Base-by-base conservation (phyloP, 1,139 yeast species). In the Kazachstania sp. region DNA sequence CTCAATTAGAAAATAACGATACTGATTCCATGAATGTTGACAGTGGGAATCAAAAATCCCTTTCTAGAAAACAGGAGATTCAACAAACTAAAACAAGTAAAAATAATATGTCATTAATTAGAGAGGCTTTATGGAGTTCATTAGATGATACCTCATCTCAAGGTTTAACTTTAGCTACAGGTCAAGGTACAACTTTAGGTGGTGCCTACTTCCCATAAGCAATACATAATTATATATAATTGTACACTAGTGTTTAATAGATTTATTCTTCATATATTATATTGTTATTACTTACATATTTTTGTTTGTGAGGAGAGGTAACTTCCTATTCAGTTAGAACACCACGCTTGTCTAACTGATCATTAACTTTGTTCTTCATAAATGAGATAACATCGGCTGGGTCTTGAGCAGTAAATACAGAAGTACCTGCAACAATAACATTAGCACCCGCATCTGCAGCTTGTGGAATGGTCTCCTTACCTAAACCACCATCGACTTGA, bases 401-500 rank as follows among this genome's bases (percentile, higher is more conserved):
- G 56, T 83, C 83, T 6, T 74, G 71, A 13, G 97, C 95, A 54
- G 82, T 81, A 71, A 88, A 92, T 16, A 90, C 94, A 45, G 95
- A 78, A 16, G 98, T 92, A 39, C 99, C 99, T 2, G 98, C 97
- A 46, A 92, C 99, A 63, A 94, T 90, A 43, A 92, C 97, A 66
- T 92, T 92, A 46, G 98, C 98, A 48, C 97, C 97, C 11, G 97
- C 97, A 49, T 75, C 74, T 20, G 97, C 95, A 48, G 97, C 97
- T 35, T 75, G 75, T 46, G 79, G 84, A 47, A 87, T 80, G 6
- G 95, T 92, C 44, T 79, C 88, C 55, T 81, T 81, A 50, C 95
- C 95, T 54, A 92, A 73, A 0, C 99, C 99, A 52, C 99, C 99
- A 65, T 92, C 99, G 34, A 92, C 99, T 70, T 92, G 94, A 57